Conservation (phyloP, 2,329 filamentous ascomycete genomes). For the Torrubiellomyces zombiae region DNA sequence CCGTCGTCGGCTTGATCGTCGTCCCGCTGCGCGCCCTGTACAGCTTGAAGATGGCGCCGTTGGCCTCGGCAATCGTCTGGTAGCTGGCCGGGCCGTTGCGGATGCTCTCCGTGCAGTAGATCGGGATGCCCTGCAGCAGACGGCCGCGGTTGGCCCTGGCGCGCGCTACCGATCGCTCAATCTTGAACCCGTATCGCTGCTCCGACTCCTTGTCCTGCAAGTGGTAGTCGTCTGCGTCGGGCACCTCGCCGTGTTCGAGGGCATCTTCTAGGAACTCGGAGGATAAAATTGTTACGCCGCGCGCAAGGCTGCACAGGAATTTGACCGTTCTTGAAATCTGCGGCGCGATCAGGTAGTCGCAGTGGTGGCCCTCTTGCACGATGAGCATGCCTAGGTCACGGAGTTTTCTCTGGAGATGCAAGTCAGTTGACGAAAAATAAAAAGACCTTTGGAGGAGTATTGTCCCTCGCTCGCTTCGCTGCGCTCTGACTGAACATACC, state of each 20-base stretch:
- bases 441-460: background rate
- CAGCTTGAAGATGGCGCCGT: conserved; percentile 67
- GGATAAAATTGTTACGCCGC: conserved; percentile 60
- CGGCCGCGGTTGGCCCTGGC: conserved; percentile 62
- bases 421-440: too few species aligned
- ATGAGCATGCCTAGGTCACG: conserved; percentile 71
- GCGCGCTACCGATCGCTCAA: conserved; percentile 50
- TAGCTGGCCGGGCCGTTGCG: conserved; percentile 72
- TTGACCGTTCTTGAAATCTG: conserved; percentile 80
- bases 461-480: background rate
- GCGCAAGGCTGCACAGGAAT: conserved; percentile 76
- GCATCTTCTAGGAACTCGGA: conserved; percentile 66
- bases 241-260: conserved; percentile 49
- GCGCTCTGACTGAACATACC: too few species aligned
- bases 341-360: conserved; percentile 78
- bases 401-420: conserved; percentile 52
- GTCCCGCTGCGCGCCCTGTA: conserved; percentile 60
- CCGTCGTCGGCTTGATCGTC: conserved; percentile 46
- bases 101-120: conserved; percentile 74
- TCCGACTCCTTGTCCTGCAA: conserved; percentile 62
- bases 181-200: conserved; percentile 48
- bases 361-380: conserved; percentile 56
- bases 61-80: conserved; percentile 70
- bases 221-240: conserved; percentile 46
- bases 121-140: conserved; percentile 56